Evolutionary conservation across 805 yeast genomes (phyloP).

Genomic region (Wickerhamiella azymoides): DNA sequence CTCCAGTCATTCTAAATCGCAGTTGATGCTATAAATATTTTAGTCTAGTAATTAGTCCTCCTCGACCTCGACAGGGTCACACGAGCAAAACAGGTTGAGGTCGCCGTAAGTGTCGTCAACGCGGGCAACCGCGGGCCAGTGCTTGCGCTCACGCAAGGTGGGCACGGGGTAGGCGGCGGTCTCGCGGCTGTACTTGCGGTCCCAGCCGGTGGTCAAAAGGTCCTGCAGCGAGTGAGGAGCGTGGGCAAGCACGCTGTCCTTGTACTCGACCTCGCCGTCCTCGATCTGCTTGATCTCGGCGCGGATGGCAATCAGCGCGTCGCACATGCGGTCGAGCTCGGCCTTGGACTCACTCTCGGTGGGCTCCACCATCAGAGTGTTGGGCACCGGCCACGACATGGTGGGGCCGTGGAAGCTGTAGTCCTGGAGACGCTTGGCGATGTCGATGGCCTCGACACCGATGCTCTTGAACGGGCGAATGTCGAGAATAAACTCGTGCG

Average conservation of each 20-base stretch:
- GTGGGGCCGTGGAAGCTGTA: slow-evolving; percentile 99
- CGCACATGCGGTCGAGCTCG: slow-evolving; percentile 83
- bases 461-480: slow-evolving; percentile 63
- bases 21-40: not conserved
- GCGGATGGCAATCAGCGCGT: slow-evolving; percentile 72
- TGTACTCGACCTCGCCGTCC: slow-evolving; percentile 50
- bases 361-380: slow-evolving; percentile 96
- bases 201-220: slow-evolving; percentile 59
- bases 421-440: slow-evolving; percentile 94
- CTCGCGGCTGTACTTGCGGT: slow-evolving; percentile 82
- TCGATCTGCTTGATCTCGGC: slow-evolving; percentile 65
- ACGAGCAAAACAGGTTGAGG: slow-evolving; percentile 80
- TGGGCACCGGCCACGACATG: slow-evolving; percentile 96
- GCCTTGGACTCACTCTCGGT: slow-evolving; percentile 85
- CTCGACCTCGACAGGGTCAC: slow-evolving; percentile 29
- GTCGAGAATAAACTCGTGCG: slow-evolving; percentile 92
- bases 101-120: slow-evolving; percentile 94
- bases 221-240: slow-evolving; percentile 89
- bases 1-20: too few species aligned
- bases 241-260: slow-evolving; percentile 51
- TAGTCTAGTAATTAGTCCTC: not conserved
- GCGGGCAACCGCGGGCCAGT: slow-evolving; percentile 93
- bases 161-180: slow-evolving; percentile 86
- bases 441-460: slow-evolving; percentile 88
- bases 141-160: slow-evolving; percentile 58